Evolutionary conservation across 1,284 basidiomycete species (phyloP).

Genomic region (Rhodotorula sp.): DNA sequence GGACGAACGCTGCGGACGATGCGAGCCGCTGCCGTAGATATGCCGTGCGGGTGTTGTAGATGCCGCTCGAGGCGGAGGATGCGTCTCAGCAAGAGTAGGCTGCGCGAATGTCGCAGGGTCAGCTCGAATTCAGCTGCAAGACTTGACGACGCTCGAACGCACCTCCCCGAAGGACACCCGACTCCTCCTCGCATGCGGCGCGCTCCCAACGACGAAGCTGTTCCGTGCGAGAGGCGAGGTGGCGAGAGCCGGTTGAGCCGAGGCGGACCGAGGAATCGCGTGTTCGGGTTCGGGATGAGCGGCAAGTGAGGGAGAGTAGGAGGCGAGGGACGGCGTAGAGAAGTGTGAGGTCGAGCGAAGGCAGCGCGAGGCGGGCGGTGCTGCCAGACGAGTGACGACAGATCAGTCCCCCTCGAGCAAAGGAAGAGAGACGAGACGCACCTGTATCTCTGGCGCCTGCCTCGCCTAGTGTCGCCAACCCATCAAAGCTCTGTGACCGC

Average conservation of each 20-base stretch:
- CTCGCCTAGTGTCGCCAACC: not conserved
- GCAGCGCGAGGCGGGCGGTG: constrained; percentile 19
- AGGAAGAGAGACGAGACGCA: not conserved
- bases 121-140: not conserved
- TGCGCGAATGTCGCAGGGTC: not conserved
- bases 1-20: constrained; percentile 7
- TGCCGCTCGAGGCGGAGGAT: not conserved
- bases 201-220: constrained; percentile 13
- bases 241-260: not conserved
- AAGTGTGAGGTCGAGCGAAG: not conserved
- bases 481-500: constrained; percentile 1
- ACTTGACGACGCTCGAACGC: not conserved
- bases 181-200: not conserved
- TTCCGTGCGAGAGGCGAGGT: not conserved
- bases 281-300: not conserved
- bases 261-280: not conserved
- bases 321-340: not conserved
- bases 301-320: not conserved
- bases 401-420: too few relatives aligned
- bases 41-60: not conserved
- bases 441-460: not conserved
- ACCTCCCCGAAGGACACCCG: constrained; percentile 12
- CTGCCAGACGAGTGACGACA: not conserved
- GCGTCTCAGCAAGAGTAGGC: constrained; percentile 8
- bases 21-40: not conserved